Percentiles rank a stretch among this genome's conserved stretches.
Evolutionary conservation across 2,329 filamentous ascomycete genomes (phyloP).

Genomic region (Xylaria sp.): DNA sequence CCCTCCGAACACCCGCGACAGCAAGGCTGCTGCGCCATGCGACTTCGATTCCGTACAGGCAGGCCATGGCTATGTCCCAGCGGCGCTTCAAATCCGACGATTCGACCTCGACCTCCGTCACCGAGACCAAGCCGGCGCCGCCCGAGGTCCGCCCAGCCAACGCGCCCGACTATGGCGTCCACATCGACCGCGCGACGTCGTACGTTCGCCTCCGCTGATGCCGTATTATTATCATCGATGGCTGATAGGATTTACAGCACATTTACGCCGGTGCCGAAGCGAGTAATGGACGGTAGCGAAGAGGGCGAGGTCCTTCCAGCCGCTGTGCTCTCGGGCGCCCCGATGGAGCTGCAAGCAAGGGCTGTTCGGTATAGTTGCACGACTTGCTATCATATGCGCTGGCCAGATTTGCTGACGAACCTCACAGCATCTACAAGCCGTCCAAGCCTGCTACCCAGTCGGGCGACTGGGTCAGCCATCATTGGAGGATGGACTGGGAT

Average conservation of each 20-base stretch:
- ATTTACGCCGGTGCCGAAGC: conserved; percentile 89
- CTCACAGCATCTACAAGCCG: conserved; percentile 81
- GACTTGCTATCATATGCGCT: neutral
- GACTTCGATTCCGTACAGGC: conserved; percentile 37
- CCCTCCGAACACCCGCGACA: conserved; percentile 61
- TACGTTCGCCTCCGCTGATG: too few species aligned
- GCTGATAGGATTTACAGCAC: conserved; percentile 55
- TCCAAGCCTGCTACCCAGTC: conserved; percentile 96
- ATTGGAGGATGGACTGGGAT: conserved; percentile 99
- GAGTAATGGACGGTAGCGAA: conserved; percentile 89
- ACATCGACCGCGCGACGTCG: conserved; percentile 89
- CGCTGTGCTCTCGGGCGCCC: conserved; percentile 87
- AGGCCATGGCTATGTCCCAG: conserved; percentile 46
- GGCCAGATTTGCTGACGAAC: conserved; percentile 4
- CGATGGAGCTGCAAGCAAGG: conserved; percentile 88
- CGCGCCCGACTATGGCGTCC: conserved; percentile 79
- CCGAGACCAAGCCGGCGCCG: conserved; percentile 39
- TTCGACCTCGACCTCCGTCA: conserved; percentile 49
- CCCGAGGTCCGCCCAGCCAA: conserved; percentile 53
- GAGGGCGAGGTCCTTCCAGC: conserved; percentile 74
- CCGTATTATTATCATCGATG: conserved; percentile 6
- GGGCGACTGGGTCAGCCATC: conserved; percentile 78
- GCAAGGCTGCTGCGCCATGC: conserved; percentile 55
- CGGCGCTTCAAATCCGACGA: conserved; percentile 53
- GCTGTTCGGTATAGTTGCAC: conserved; percentile 75